These are phyloP conservation scores for Leccinellum luteum DNA, from an alignment of 768 basidiomycete genomes.

Conservation along the genomic window DNA sequence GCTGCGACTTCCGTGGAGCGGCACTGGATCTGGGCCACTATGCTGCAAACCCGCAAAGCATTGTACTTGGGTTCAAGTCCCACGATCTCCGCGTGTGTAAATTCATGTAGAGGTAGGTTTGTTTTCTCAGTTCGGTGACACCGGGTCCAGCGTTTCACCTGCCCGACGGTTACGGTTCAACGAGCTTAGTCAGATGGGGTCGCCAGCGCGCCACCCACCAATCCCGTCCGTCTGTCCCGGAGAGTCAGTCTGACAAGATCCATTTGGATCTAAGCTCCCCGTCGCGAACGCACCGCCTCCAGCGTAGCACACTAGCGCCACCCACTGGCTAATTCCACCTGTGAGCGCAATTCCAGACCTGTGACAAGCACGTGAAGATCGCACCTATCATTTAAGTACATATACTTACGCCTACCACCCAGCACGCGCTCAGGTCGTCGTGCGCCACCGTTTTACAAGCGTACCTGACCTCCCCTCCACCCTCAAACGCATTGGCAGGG, in stretches of 20 bases:
- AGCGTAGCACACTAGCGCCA: background rate
- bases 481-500: background rate
- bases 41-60: too few species aligned
- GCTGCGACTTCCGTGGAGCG: background rate
- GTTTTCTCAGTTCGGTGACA: background rate
- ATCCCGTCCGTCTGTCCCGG: background rate
- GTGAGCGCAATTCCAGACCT: background rate
- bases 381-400: background rate
- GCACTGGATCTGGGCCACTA: too few species aligned
- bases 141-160: background rate
- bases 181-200: background rate
- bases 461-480: background rate
- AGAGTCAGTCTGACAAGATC: background rate
- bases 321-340: background rate
- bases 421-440: background rate
- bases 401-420: background rate
- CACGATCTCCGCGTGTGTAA: background rate
- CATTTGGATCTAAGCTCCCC: background rate
- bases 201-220: background rate
- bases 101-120: background rate
- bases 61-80: too few species aligned
- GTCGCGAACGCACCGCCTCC: background rate
- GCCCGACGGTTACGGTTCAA: background rate
- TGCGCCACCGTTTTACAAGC: background rate
- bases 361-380: background rate